phyloP scores from a whole-genome alignment of 2,329 filamentous ascomycete genomes.

The Neonectria faginata region DNA sequence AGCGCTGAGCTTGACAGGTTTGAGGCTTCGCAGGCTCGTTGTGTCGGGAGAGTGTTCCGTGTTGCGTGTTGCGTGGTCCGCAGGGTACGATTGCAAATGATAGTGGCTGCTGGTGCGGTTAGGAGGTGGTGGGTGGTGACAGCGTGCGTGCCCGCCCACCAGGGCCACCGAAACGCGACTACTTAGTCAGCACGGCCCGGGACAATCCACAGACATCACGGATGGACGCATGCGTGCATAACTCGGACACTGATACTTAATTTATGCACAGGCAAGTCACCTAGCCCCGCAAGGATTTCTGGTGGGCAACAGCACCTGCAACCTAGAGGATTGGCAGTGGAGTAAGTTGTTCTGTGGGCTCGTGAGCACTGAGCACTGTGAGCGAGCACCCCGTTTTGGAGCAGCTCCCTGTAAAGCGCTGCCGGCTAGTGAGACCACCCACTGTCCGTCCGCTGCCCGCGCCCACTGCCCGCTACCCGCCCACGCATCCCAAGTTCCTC shows the following conservation, averaged over 20 bases:
- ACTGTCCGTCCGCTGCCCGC: constrained; percentile 20
- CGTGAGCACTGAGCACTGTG: background rate
- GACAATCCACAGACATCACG: background rate
- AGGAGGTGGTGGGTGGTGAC: constrained; percentile 27
- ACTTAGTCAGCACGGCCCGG: constrained; percentile 23
- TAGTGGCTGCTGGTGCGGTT: constrained; percentile 30
- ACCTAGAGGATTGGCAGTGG: background rate
- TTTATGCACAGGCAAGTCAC: background rate
- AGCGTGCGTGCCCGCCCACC: constrained; percentile 3
- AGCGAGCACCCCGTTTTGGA: constrained; percentile 7
- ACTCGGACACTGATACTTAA: background rate
- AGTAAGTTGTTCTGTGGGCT: background rate
- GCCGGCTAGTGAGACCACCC: constrained; percentile 29
- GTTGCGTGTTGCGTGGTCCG: constrained; percentile 20
- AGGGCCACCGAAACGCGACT: constrained; percentile 17
- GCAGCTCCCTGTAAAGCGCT: constrained; percentile 24
- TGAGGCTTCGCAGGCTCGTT: constrained; percentile 9
- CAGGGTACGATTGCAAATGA: constrained; percentile 30
- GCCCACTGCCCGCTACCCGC: constrained; percentile 26
- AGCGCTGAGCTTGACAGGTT: constrained; percentile 17
- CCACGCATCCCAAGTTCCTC: constrained; percentile 26
- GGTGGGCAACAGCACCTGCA: constrained; percentile 14
- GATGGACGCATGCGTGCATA: background rate
- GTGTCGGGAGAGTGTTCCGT: constrained; percentile 8
- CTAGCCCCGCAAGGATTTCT: constrained; percentile 27